Base-by-base conservation (phyloP, 1,284 basidiomycete genomes). In the Ustilago sp. region DNA sequence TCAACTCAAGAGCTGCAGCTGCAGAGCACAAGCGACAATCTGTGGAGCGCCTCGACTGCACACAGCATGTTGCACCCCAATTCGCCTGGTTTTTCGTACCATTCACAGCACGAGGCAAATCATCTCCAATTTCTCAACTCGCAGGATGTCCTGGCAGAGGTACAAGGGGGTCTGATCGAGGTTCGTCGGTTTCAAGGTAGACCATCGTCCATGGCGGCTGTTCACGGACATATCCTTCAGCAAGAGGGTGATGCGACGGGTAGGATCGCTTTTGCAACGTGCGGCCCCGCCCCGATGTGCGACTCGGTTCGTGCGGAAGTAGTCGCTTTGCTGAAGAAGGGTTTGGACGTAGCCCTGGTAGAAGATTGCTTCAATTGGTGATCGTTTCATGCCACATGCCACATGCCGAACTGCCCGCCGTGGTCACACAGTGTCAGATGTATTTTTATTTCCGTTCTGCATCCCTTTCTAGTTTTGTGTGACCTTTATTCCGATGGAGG, bases 321-420 rank as follows among this genome's bases (percentile, higher is more conserved):
- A 4, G 63, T 74, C 28, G 17, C 51, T 1, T 51, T 74, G 56
- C 52, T 74, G 23, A 69, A 66, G 48, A 52, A 43, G 23, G 67
- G 67, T 9, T 15, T 59, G 13, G 31, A 74, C 39, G 59, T 69
- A 45, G 58, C 61, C 4, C 55, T 74, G 31, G 15, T 65, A 17
- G 67, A 74, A 36, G 72, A 74, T 47, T 69, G 67, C 55, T 74
- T 74, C 45, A 68, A 62, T 5, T 74, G 71, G 71, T 74, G 32
- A 59, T 45, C 43, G 13, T 15, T 17, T 7, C n/a, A 6, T 11
- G 11, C 13, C 5, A 17, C n/a, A 6, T 11, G 11, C 13, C 5
- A 17, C 15, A 9, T 39, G 11, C 38, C 38, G 15, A 11, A 17
- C 11, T 39, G 4, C 4, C 15, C 15, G 11, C 15, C 15, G 2